Percentiles rank a stretch among this genome's conserved stretches.
Conservation (phyloP, 1,284 basidiomycete genomes). For the Marasmius tenuissimus region DNA sequence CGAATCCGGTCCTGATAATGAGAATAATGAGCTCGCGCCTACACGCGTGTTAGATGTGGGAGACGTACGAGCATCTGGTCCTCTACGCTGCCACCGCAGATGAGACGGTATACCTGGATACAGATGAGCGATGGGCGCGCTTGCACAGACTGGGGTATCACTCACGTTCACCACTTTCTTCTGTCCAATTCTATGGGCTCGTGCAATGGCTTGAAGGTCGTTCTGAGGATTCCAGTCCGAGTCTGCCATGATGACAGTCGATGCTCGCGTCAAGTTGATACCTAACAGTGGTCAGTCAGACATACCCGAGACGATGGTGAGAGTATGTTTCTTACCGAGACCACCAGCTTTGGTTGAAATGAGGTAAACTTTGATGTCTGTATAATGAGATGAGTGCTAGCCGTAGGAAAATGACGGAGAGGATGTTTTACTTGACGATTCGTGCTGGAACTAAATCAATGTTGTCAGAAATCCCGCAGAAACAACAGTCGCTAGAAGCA, state of each 20-base stretch:
- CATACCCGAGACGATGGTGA: not conserved
- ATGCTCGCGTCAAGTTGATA: conserved; percentile 83
- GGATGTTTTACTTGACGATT: conserved; percentile 44
- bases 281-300: conserved; percentile 29
- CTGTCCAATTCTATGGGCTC: conserved; percentile 82
- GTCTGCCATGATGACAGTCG: conserved; percentile 81
- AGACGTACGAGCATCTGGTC: conserved; percentile 55
- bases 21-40: not conserved
- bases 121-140: not conserved
- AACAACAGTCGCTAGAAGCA: not conserved
- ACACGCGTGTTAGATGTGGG: not conserved
- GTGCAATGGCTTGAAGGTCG: conserved; percentile 86
- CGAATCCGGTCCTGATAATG: conserved; percentile 45
- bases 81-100: conserved; percentile 60
- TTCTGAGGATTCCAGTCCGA: conserved; percentile 83
- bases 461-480: not conserved
- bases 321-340: conserved; percentile 50
- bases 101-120: conserved; percentile 51
- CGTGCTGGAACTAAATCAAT: conserved; percentile 50
- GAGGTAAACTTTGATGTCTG: conserved; percentile 78
- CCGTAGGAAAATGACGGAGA: not conserved
- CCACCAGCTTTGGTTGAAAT: conserved; percentile 89
- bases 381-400: conserved; percentile 37
- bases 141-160: not conserved
- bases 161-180: conserved; percentile 77